Base-by-base conservation (phyloP, 2,329 filamentous ascomycete species). In the Fusarium proliferatum region DNA sequence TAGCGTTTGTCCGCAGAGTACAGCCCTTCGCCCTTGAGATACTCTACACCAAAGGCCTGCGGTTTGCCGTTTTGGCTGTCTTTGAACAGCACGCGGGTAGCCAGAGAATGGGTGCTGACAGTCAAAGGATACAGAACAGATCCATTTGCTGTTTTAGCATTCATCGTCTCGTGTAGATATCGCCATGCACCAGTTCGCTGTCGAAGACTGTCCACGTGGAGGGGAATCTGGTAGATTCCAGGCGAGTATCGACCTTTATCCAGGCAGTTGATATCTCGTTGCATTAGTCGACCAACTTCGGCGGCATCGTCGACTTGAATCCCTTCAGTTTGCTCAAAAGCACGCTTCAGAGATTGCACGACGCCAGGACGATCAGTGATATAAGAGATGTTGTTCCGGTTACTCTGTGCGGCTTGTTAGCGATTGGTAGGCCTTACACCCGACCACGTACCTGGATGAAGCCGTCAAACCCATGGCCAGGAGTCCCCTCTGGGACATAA, bases 381-480 rank as follows among this genome's bases (percentile, higher is more conserved):
- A 45, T 69, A 76, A 0, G 75, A 66, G 5, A 77, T 59, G 42
- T 77, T 77, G 52, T 77, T 77, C 7, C 63, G 55, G 38, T 68
- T 75, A 34, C 64, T 76, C 75, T 78, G 36, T 6, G 6, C 6
- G 67, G 9, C 6, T 11, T 10, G 9, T 12, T 19, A 55, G 36
- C 26, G 13, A 19, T 12, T 30, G 12, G 4, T 12, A 11, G 21
- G 3, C 8, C 13, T 10, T 8, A 3, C 4, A 0, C 23, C 19
- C 1, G 2, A 26, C 4, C 7, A 62, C 68, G 19, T 75, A 76
- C 79, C 68, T 66, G 72, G 49, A 86, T 75, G 70, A 78, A 84
- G 1, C 84, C 85, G 46, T 80, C 64, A 57, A 83, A 85, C 16
- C 85, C 84, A 55, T 85, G 84, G 1, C 83, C 84, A 0, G 79